Percentiles rank a stretch among this genome's conserved stretches.
These are phyloP conservation scores for Dryas drummondii DNA, from an alignment of 306 rosid genomes.

Conservation along the genomic window DNA sequence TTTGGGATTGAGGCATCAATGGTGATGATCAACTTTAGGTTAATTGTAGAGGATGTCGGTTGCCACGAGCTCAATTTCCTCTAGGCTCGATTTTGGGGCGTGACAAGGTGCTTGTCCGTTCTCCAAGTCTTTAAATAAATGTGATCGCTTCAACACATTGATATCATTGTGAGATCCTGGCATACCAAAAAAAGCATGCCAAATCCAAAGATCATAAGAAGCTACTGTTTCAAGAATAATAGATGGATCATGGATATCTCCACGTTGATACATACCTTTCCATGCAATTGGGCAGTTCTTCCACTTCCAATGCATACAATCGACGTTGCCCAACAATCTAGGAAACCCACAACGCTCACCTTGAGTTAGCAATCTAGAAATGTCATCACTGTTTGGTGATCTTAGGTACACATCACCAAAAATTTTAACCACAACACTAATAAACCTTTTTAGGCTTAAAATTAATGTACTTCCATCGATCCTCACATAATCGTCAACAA, in stretches of 20 bases:
- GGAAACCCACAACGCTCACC: not conserved
- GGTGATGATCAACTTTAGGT: too few relatives aligned
- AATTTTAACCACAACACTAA: not conserved
- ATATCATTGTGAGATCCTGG: not conserved
- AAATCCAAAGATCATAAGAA: not conserved
- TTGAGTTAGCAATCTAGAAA: not conserved
- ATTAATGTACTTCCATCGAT: not conserved
- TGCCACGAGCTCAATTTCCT: too few relatives aligned
- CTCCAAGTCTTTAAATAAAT: not conserved
- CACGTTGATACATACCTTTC: not conserved
- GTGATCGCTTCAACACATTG: not conserved
- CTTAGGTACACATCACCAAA: not conserved
- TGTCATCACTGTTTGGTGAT: not conserved
- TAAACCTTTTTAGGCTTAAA: not conserved
- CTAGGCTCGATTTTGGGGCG: too few relatives aligned
- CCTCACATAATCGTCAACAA: not conserved
- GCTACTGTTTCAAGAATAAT: not conserved
- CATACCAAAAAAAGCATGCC: not conserved
- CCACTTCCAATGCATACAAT: conserved; percentile 13
- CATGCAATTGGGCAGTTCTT: not conserved
- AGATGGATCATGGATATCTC: not conserved
- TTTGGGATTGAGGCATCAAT: too few relatives aligned
- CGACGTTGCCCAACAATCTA: not conserved
- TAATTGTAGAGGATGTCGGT: too few relatives aligned
- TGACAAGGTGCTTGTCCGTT: too few relatives aligned